A percentile compares a stretch with the other conserved stretches of the same genome.
Conservation (phyloP, 2,329 filamentous ascomycete species). For the Penicillium sp. region DNA sequence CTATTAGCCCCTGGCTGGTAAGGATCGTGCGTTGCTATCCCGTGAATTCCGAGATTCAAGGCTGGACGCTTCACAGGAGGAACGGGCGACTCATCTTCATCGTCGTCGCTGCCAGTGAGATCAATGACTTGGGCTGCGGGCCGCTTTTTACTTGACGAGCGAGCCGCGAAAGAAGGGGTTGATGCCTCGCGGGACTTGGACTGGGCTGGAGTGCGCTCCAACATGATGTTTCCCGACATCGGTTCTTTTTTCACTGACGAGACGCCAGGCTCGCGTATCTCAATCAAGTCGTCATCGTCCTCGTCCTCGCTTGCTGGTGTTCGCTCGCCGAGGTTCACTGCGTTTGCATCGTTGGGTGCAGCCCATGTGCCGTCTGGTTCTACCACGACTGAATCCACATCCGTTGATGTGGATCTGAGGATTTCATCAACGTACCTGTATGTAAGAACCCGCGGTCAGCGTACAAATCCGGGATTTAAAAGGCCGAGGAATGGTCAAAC, state of each 20-base stretch:
- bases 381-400: conserved; percentile 82
- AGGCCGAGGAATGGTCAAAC: conserved; percentile 33
- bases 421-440: conserved; percentile 84
- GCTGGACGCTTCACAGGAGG: conserved; percentile 41
- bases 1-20: conserved; percentile 28
- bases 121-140: conserved; percentile 57
- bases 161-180: conserved; percentile 41
- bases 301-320: conserved; percentile 49
- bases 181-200: conserved; percentile 46
- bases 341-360: conserved; percentile 49
- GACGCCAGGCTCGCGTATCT: conserved; percentile 48
- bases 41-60: conserved; percentile 28
- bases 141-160: conserved; percentile 50
- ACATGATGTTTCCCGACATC: conserved; percentile 26
- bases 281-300: conserved; percentile 56
- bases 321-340: conserved; percentile 43
- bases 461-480: conserved; percentile 14
- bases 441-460: neutral
- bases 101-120: conserved; percentile 57
- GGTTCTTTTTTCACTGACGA: conserved; percentile 45
- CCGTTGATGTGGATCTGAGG: conserved; percentile 69
- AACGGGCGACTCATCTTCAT: conserved; percentile 51
- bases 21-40: conserved; percentile 28
- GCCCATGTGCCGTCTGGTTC: conserved; percentile 85
- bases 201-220: conserved; percentile 41